Evolutionary conservation across 2,329 filamentous ascomycete species (phyloP).

Genomic region (Calonectria montana): DNA sequence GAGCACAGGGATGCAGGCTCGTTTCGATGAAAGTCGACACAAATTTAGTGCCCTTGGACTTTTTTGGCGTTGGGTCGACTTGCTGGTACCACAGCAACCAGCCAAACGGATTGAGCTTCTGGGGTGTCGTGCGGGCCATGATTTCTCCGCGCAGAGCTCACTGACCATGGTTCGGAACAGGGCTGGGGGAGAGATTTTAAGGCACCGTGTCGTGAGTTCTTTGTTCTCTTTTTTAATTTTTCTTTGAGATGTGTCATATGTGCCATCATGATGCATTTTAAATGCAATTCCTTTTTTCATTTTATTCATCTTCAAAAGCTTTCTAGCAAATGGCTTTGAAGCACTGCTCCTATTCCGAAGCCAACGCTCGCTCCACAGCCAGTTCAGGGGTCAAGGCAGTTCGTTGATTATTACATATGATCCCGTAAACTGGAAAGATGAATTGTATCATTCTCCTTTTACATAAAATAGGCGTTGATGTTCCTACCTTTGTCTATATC

Average conservation of each 20-base stretch:
- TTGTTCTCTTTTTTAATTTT: neutral
- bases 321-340: neutral
- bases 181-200: neutral
- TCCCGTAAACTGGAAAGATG: neutral
- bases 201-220: neutral
- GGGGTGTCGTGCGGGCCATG: neutral
- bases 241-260: neutral
- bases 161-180: neutral
- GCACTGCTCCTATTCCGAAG: neutral
- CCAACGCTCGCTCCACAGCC: neutral
- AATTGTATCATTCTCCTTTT: neutral
- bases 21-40: conserved; percentile 8
- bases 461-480: neutral
- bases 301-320: neutral
- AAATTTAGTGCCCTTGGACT: conserved; percentile 15
- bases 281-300: neutral
- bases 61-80: conserved; percentile 17
- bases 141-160: conserved; percentile 17
- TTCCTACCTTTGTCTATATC: neutral
- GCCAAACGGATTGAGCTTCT: conserved; percentile 13
- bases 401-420: neutral
- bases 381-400: neutral
- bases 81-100: conserved; percentile 22
- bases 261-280: neutral
- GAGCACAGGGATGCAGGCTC: conserved; percentile 4